Base-by-base conservation (phyloP, 768 basidiomycete species). In the Suillus tomentosus region DNA sequence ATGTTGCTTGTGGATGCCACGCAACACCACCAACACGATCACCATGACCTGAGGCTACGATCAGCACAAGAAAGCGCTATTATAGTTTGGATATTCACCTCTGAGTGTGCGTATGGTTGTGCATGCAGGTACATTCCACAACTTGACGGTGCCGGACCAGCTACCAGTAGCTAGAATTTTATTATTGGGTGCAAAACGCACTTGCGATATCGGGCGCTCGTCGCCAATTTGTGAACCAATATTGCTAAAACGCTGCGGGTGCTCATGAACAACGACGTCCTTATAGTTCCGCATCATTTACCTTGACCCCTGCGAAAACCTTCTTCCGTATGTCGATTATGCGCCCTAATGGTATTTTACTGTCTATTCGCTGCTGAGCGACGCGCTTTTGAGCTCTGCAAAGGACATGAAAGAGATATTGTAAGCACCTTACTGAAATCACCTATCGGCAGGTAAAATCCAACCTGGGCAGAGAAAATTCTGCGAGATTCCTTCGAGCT, bases 221-320 rank as follows among this genome's bases (percentile, higher is more conserved):
- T 98, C 97, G 62, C 95, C 97, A 68, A 99, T 95, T 82, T 99
- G 96, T 0, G 97, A 98, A 27, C 97, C 97, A 53, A 99, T 86
- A 71, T 95, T 96, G 56, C 87, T 83, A 76, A 92, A 95, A 76
- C 88, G 92, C 94, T 96, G 69, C 2, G 34, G n/a, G 19, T 22
- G 22, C 47, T 17, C 65, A 54, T 63, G 61, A 43, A 11, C 22
- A 27, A 27, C 27, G 42, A 24, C 11, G 36, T 17, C 36, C 27
- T 45, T 1, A 45, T 42, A 45, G 3, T 43, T 42, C 17, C 17
- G 2, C 6, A 6, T 19, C 14, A 71, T 85, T 66, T 67, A 95
- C 95, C 81, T 97, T 96, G 69, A 99, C 89, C 68, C 95, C 89
- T 2, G 84, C 80, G 70, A 94, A 98, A 34, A 96, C 85, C 67